Conservation (phyloP, 768 basidiomycete species). For the Boletus reticulatus region DNA sequence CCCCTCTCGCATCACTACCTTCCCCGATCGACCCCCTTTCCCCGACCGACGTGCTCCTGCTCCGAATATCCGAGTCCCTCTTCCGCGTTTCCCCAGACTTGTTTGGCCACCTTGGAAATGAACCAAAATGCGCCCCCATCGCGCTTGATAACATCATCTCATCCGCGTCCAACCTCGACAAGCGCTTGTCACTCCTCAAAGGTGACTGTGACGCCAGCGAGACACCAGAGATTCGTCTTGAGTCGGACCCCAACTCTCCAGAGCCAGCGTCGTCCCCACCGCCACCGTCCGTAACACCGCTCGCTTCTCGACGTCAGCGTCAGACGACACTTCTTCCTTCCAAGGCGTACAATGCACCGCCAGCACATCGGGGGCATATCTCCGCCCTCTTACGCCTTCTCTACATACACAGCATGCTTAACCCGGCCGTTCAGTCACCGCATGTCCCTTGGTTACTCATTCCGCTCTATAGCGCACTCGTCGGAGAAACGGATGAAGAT, state of each 20-base stretch:
- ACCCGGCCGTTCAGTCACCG: slow-evolving; percentile 68
- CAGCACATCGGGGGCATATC: slow-evolving; percentile 56
- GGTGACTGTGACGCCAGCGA: slow-evolving; percentile 12
- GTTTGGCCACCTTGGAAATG: slow-evolving; percentile 49
- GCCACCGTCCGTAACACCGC: slow-evolving; percentile 34
- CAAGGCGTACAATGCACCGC: slow-evolving; percentile 41
- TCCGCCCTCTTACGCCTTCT: slow-evolving; percentile 67
- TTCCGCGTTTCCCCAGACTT: slow-evolving; percentile 51
- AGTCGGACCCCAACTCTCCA: slow-evolving; percentile 25
- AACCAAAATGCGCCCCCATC: slow-evolving; percentile 42
- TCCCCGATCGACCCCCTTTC: slow-evolving; percentile 39
- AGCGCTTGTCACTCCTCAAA: slow-evolving; percentile 48
- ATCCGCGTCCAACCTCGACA: slow-evolving; percentile 52
- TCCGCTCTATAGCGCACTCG: slow-evolving; percentile 61
- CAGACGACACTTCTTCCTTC: slow-evolving; percentile 48
- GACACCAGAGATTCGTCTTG: slow-evolving; percentile 43
- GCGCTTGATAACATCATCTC: slow-evolving; percentile 47
- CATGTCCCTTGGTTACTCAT: slow-evolving; percentile 69
- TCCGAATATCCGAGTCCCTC: slow-evolving; percentile 54
- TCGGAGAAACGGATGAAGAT: slow-evolving; percentile 58
- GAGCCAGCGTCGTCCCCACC: not conserved
- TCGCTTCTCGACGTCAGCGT: slow-evolving; percentile 23
- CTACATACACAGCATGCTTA: slow-evolving; percentile 68
- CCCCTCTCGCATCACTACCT: slow-evolving; percentile 48
- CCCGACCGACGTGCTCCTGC: slow-evolving; percentile 46